phyloP scores from a whole-genome alignment of 2,329 filamentous ascomycete genomes.

The Chaetomium olivaceum region DNA sequence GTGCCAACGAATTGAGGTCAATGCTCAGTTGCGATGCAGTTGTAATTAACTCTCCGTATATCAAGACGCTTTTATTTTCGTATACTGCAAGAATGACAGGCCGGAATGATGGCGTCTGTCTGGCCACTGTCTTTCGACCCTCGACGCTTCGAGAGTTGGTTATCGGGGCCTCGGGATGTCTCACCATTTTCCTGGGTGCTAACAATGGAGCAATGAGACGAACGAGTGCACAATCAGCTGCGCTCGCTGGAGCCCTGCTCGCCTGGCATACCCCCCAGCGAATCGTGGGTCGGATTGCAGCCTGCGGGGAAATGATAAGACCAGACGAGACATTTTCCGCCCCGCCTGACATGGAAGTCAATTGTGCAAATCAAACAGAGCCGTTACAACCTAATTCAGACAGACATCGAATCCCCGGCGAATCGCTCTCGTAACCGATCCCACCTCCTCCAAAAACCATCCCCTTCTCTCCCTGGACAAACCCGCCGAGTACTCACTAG shows the following conservation, averaged over 20 bases:
- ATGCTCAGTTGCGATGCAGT: background rate
- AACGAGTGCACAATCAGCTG: background rate
- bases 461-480: background rate
- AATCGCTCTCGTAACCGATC: background rate
- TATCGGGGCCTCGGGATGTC: background rate
- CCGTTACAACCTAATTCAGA: background rate
- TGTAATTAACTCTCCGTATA: background rate
- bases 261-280: background rate
- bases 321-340: slow-evolving; percentile 1
- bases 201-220: background rate
- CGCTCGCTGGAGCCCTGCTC: background rate
- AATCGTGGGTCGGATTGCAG: background rate
- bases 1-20: background rate
- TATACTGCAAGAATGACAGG: background rate
- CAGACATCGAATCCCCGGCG: background rate
- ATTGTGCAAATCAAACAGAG: background rate
- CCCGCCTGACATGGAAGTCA: slow-evolving; percentile 10
- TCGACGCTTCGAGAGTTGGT: background rate
- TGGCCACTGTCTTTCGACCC: background rate
- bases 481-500: background rate
- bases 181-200: background rate
- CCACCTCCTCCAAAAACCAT: background rate
- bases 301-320: slow-evolving; percentile 1
- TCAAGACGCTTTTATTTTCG: background rate
- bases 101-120: background rate